Evolutionary conservation across 179 eudicot species (phyloP).

Genomic region (Silene noctiflora): DNA sequence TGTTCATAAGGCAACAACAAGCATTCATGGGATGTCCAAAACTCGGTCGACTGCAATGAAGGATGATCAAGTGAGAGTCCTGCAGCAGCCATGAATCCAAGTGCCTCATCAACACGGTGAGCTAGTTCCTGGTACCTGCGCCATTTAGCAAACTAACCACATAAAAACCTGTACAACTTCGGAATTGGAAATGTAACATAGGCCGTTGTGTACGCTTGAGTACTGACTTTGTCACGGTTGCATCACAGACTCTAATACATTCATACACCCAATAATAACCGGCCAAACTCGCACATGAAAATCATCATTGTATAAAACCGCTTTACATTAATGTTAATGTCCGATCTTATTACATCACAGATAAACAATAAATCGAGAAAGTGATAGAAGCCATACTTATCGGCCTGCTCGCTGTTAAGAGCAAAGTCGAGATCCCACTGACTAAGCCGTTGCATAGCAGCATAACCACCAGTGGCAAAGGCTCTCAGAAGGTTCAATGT

Average conservation of each 20-base stretch:
- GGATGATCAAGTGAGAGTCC: constrained; percentile 64
- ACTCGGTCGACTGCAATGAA: constrained; percentile 52
- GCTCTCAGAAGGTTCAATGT: constrained; percentile 79
- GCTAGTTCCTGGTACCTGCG: constrained; percentile 65
- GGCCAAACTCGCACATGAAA: too few species aligned
- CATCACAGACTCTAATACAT: too few species aligned
- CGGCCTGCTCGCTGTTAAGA: constrained; percentile 75
- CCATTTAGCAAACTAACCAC: constrained; percentile 17
- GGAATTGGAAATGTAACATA: too few species aligned
- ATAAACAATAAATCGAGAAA: too few species aligned
- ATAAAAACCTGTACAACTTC: neutral
- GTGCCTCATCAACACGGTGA: constrained; percentile 64
- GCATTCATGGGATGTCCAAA: constrained; percentile 70
- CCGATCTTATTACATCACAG: too few species aligned
- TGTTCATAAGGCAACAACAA: constrained; percentile 56
- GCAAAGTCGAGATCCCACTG: constrained; percentile 84
- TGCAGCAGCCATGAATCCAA: constrained; percentile 70
- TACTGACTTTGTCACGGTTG: too few species aligned
- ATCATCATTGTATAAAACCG: too few species aligned
- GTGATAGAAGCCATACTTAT: constrained; percentile 42
- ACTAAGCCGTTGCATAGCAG: constrained; percentile 75
- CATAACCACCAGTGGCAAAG: constrained; percentile 87
- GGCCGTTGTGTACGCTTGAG: too few species aligned
- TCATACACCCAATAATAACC: too few species aligned
- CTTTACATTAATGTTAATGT: too few species aligned